Evolutionary conservation across 2,329 filamentous ascomycete species (phyloP).

Genomic region (Fusarium armeniacum): DNA sequence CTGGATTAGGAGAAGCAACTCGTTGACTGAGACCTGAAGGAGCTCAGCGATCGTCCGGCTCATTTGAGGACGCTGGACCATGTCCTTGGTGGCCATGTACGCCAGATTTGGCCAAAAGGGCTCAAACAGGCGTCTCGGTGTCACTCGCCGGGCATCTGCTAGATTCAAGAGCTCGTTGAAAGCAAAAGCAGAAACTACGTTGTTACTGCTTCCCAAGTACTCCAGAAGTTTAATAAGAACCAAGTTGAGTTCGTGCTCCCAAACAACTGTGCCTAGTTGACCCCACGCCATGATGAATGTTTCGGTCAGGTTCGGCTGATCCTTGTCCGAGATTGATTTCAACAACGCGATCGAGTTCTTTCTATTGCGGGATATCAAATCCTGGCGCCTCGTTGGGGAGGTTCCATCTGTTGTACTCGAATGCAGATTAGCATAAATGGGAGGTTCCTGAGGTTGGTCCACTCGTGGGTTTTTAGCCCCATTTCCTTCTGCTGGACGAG

Average conservation of each 20-base stretch:
- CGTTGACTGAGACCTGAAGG: constrained; percentile 79
- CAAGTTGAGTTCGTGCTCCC: constrained; percentile 87
- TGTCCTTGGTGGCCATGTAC: constrained; percentile 84
- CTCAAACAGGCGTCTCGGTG: constrained; percentile 78
- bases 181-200: constrained; percentile 82
- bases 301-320: constrained; percentile 78
- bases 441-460: constrained; percentile 15
- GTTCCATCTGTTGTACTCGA: constrained; percentile 24
- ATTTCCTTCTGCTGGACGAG: constrained; percentile 19
- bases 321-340: constrained; percentile 78
- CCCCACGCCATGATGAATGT: constrained; percentile 88
- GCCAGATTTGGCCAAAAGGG: constrained; percentile 93
- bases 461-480: constrained; percentile 13
- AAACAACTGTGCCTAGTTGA: constrained; percentile 82
- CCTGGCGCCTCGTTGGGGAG: constrained; percentile 41
- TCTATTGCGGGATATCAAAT: constrained; percentile 63
- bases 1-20: constrained; percentile 82
- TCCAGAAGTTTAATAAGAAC: constrained; percentile 87
- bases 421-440: constrained; percentile 2
- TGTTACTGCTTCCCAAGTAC: constrained; percentile 87
- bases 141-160: constrained; percentile 73
- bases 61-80: constrained; percentile 84
- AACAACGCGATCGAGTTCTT: constrained; percentile 78
- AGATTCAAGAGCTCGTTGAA: constrained; percentile 86
- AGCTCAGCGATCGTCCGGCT: constrained; percentile 85